These are phyloP conservation scores for Coemansia sp. DNA, from an alignment of 192 early-diverging fungal genomes.

Conservation along the genomic window DNA sequence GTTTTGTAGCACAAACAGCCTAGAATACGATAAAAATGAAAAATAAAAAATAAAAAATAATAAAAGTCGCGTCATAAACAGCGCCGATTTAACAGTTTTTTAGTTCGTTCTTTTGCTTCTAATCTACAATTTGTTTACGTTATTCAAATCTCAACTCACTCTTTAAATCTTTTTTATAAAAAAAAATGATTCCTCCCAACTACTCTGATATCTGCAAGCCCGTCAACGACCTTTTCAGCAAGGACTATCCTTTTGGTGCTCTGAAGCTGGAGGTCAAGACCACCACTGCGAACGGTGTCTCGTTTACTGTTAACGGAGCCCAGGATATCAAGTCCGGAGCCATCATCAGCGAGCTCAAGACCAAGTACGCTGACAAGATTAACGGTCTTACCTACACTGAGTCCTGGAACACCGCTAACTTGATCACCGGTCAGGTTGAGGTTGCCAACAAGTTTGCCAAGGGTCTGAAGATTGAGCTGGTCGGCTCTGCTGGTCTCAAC, in stretches of 20 bases:
- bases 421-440: slow-evolving; percentile 90
- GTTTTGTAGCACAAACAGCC: too few species aligned
- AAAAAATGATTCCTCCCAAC: slow-evolving; percentile 68
- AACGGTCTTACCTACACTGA: slow-evolving; percentile 95
- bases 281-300: slow-evolving; percentile 91
- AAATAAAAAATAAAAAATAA: neutral
- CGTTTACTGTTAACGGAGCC: slow-evolving; percentile 91
- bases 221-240: slow-evolving; percentile 91
- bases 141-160: neutral
- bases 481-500: slow-evolving; percentile 80
- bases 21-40: neutral
- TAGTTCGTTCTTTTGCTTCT: neutral
- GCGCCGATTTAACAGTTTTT: slow-evolving; percentile 1
- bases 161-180: slow-evolving; percentile 1
- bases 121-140: neutral
- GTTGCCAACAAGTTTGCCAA: slow-evolving; percentile 90
- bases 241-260: slow-evolving; percentile 93
- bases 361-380: slow-evolving; percentile 94
- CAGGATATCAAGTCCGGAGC: slow-evolving; percentile 94
- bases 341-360: slow-evolving; percentile 96
- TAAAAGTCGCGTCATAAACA: neutral
- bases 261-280: slow-evolving; percentile 99
- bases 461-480: slow-evolving; percentile 94
- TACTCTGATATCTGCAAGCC: slow-evolving; percentile 95
- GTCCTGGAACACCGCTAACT: slow-evolving; percentile 94